These are phyloP conservation scores for Neurospora tetraspora DNA, from an alignment of 495 filamentous ascomycete genomes.

Conservation along the genomic window DNA sequence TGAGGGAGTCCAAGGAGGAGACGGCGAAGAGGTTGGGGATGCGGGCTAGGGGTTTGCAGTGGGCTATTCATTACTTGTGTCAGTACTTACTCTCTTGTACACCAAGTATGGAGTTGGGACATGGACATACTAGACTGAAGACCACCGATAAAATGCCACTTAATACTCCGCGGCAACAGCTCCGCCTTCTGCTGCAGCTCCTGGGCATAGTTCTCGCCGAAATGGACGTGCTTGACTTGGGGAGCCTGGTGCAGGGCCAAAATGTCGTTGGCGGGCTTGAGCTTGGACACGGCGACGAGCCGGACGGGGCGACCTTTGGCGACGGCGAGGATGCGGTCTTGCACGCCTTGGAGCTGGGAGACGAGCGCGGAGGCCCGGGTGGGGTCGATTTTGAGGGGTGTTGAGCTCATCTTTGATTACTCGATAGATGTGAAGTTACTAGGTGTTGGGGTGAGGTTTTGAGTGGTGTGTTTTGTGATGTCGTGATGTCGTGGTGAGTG, in stretches of 20 bases:
- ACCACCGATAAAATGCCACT: slow-evolving; percentile 94
- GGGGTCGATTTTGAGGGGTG: slow-evolving; percentile 37
- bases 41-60: slow-evolving; percentile 77
- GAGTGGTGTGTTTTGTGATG: neutral
- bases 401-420: neutral
- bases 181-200: slow-evolving; percentile 81
- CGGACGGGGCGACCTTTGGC: slow-evolving; percentile 48
- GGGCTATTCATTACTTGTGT: too few species aligned
- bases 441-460: neutral
- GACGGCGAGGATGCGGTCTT: slow-evolving; percentile 31
- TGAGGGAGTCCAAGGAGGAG: slow-evolving; percentile 74
- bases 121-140: slow-evolving; percentile 58
- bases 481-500: neutral
- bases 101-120: too few species aligned
- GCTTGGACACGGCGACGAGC: slow-evolving; percentile 86
- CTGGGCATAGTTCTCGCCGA: slow-evolving; percentile 96
- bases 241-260: slow-evolving; percentile 62
- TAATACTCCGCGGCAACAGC: slow-evolving; percentile 62
- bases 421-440: neutral
- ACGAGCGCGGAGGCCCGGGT: slow-evolving; percentile 38
- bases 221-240: slow-evolving; percentile 54
- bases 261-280: slow-evolving; percentile 84
- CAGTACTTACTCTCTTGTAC: too few species aligned
- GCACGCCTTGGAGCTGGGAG: slow-evolving; percentile 37
- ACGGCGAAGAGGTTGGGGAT: slow-evolving; percentile 91